Base-by-base conservation (phyloP, 2,329 filamentous ascomycete species). In the Alternaria consortialis region DNA sequence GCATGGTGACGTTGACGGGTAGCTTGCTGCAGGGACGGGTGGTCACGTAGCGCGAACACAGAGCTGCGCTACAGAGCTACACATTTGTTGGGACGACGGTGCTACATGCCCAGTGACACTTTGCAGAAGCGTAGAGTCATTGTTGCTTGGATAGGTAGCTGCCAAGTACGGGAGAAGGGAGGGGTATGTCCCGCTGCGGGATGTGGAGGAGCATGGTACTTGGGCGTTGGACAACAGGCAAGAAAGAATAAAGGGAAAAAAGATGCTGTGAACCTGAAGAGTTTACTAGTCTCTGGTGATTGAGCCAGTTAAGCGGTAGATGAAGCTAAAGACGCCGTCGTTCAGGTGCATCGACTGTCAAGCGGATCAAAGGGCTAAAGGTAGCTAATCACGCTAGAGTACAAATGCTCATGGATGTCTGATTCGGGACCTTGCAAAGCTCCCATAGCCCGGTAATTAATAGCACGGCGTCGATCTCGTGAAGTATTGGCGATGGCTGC, bases 51-150 rank as follows among this genome's bases (percentile, higher is more conserved):
- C 25, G 53, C 23, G 27, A 56, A 52, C 37, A 29, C 20, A 40
- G 32, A 40, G 29, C 42, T 25, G 46, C 44, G 54, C 54, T 51
- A 43, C 29, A 34, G 20, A 42, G 13, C 32, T 44, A 34, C 50
- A 48, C 32, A 46, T 47, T 60, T 60, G 58, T 60, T 60, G 58
- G 46, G 58, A 52, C 58, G 58, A 51, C 53, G 53, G 58, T 52
- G 53, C 31, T 55, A 37, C 43, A 50, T 59, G 57, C 43, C 48
- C 44, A 50, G 34, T 36, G 50, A 15, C 56, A n/a, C n/a, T 48
- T 43, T 58, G 23, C 50, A 34, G 51, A 31, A 25, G 4, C 11
- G 50, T 27, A 47, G 36, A 55, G 56, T 54, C 56, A 53, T 47
- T 25, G 31, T 15, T 25, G 25, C 27, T 46, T 55, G 42, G 43